Base-by-base conservation (phyloP, 116 monocot genomes). In the Posidonia oceanica region DNA sequence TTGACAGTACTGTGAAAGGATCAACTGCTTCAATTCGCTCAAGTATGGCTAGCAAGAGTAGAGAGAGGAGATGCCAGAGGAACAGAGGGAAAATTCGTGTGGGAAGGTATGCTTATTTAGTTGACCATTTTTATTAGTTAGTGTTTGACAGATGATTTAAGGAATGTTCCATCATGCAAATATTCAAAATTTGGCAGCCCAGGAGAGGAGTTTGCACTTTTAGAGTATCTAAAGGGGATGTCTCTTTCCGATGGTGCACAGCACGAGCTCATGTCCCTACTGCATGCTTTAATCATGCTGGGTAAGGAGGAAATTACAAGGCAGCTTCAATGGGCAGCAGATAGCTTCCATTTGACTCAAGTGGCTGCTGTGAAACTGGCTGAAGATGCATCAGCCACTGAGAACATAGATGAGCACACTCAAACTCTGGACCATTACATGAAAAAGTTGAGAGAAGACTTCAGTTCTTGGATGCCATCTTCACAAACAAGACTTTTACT, bases 221-320 rank as follows among this genome's bases (percentile, higher is more conserved):
- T 97, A 38, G 92, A 97, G 29, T 84, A 97, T 76, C 66, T 97
- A 75, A 97, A 91, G 67, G 80, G 82, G 36, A 87, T 97, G 85
- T 61, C 85, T 51, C 60, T 89, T 16, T 77, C 80, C 3, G 42
- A 63, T 0, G 14, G 68, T 71, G 80, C 80, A 59, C 72, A 70
- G 29, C 41, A 54, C 8, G 87, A 97, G 73, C 81, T 97, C 38
- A 87, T 82, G 20, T 85, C 87, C 21, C 72, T 92, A 12, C 3
- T 92, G 4, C 14, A 72, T 42, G 71, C 77, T 70, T 85, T 89
- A 18, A 8, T 89, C 18, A 85, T 80, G 73, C 61, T 89, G 15
- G 87, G 81, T 12, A 86, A 83, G 81, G 84, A 81, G 36, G 87
- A 92, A 63, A 75, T 36, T 17, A 89, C 97, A 69, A 71, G 67